A percentile compares a stretch with the other conserved stretches of the same genome.
Evolutionary conservation across 2,329 filamentous ascomycete species (phyloP).

Genomic region (Aspergillus sp.): DNA sequence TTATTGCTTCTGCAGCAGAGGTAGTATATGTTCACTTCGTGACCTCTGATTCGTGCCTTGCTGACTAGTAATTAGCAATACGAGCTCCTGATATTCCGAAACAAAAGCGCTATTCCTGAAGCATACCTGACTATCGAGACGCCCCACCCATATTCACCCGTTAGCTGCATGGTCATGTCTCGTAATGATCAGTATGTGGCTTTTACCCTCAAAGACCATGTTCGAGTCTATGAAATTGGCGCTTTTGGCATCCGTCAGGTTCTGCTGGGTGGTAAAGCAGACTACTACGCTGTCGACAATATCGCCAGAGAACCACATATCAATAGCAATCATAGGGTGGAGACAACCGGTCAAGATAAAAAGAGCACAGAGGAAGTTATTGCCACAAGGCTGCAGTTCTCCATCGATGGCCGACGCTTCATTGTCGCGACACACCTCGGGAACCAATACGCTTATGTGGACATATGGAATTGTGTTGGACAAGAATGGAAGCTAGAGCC

Average conservation of each 20-base stretch:
- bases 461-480: slow-evolving; percentile 22
- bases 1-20: slow-evolving; percentile 28
- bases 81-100: slow-evolving; percentile 29
- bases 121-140: slow-evolving; percentile 30
- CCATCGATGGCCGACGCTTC: slow-evolving; percentile 31
- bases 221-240: slow-evolving; percentile 22
- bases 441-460: slow-evolving; percentile 26
- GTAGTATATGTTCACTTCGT: slow-evolving; percentile 7
- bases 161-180: slow-evolving; percentile 23
- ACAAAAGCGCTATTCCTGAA: slow-evolving; percentile 22
- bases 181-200: slow-evolving; percentile 24
- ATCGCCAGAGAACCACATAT: neutral
- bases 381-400: slow-evolving; percentile 34
- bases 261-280: slow-evolving; percentile 11
- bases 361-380: slow-evolving; percentile 25
- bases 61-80: slow-evolving; percentile 24
- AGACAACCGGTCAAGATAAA: slow-evolving; percentile 2
- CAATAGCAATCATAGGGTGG: neutral
- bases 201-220: slow-evolving; percentile 22
- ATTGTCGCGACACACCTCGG: slow-evolving; percentile 35
- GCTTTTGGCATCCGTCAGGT: slow-evolving; percentile 15
- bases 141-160: slow-evolving; percentile 15
- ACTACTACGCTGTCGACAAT: slow-evolving; percentile 7
- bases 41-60: neutral
- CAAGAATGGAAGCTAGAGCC: slow-evolving; percentile 19